A percentile compares a stretch with the other conserved stretches of the same genome.
Evolutionary conservation across 129 eudicot species (phyloP).

Genomic region (Smallanthus sonchifolius): DNA sequence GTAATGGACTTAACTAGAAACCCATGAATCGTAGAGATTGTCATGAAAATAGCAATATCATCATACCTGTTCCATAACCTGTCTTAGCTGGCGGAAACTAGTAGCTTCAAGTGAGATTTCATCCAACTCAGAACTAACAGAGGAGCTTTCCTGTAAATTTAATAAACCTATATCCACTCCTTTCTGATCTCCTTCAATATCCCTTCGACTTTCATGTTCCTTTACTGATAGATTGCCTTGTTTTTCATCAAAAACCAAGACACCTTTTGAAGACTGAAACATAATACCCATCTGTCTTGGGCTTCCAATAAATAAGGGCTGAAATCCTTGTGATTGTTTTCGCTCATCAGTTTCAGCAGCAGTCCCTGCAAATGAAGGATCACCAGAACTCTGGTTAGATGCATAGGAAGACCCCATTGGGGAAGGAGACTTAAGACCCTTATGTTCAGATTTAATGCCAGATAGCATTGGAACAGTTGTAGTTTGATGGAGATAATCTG

Average conservation of each 20-base stretch:
- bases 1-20: not conserved
- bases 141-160: slow-evolving; percentile 46
- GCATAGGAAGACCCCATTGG: slow-evolving; percentile 48
- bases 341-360: slow-evolving; percentile 23
- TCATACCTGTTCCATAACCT: slow-evolving; percentile 76
- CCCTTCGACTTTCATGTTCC: slow-evolving; percentile 42
- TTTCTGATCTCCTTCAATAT: slow-evolving; percentile 25
- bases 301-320: slow-evolving; percentile 15
- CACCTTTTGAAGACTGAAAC: slow-evolving; percentile 34
- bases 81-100: slow-evolving; percentile 70
- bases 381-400: slow-evolving; percentile 45
- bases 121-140: slow-evolving; percentile 42
- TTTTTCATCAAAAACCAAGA: slow-evolving; percentile 30
- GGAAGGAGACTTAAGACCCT: slow-evolving; percentile 32
- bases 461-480: slow-evolving; percentile 23
- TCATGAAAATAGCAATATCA: not conserved
- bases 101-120: slow-evolving; percentile 73
- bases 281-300: slow-evolving; percentile 22
- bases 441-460: slow-evolving; percentile 41
- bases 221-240: slow-evolving; percentile 21
- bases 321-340: slow-evolving; percentile 34
- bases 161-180: slow-evolving; percentile 43
- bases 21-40: not conserved
- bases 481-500: slow-evolving; percentile 40
- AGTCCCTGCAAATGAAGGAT: slow-evolving; percentile 33